Conservation (phyloP, 83 land plant species). For the Picea engelmannii region DNA sequence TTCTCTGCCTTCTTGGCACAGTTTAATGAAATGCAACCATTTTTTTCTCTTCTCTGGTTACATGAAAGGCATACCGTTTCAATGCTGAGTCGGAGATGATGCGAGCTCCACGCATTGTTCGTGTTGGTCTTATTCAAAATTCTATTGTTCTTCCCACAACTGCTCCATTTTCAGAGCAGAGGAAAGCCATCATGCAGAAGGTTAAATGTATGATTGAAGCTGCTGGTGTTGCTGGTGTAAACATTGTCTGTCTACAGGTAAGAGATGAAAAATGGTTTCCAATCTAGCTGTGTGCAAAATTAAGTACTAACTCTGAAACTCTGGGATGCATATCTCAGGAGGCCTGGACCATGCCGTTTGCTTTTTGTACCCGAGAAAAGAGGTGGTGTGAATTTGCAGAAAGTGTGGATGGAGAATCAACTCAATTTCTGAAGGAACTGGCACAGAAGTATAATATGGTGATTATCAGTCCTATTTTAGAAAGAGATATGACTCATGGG, state of each 20-base stretch:
- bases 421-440: conserved; percentile 72
- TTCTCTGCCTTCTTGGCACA: neutral
- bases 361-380: conserved; percentile 96
- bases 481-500: conserved; percentile 93
- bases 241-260: conserved; percentile 94
- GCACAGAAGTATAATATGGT: conserved; percentile 94
- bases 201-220: conserved; percentile 73
- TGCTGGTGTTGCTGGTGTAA: conserved; percentile 89
- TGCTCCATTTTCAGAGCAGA: conserved; percentile 74
- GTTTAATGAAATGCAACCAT: neutral
- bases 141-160: conserved; percentile 86
- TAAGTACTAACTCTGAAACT: neutral
- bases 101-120: conserved; percentile 76
- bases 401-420: conserved; percentile 85
- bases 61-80: conserved; percentile 72
- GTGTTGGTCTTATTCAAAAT: conserved; percentile 92
- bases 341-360: conserved; percentile 99
- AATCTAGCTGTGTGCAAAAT: neutral
- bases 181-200: conserved; percentile 73
- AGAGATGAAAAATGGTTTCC: neutral
- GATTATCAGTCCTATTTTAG: conserved; percentile 89
- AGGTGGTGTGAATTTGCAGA: conserved; percentile 99
- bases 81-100: conserved; percentile 76
- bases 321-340: conserved; percentile 54
- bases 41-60: neutral